Conservation (phyloP, 1,284 basidiomycete species). For the Puccinia horiana region DNA sequence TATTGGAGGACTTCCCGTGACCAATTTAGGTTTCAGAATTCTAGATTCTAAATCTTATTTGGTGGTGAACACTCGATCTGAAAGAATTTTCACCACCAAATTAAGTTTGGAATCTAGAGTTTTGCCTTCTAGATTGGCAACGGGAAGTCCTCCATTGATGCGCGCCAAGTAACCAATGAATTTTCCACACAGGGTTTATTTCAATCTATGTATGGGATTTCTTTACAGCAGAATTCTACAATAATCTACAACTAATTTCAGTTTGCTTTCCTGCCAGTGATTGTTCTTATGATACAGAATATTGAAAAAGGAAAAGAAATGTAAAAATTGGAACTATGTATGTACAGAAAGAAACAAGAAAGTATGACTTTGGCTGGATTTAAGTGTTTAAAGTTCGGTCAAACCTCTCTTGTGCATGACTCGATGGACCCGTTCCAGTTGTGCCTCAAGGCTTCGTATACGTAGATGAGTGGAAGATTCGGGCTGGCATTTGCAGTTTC, state of each 20-base stretch:
- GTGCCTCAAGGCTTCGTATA: constrained; percentile 34
- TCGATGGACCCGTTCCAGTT: constrained; percentile 24
- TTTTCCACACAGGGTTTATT: too few relatives aligned
- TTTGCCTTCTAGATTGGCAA: too few relatives aligned
- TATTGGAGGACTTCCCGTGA: too few relatives aligned
- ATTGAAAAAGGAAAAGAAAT: not conserved
- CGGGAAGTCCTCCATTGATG: too few relatives aligned
- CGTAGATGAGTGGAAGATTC: constrained; percentile 32
- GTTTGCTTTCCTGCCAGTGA: not conserved
- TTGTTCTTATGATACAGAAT: not conserved
- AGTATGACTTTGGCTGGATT: not conserved
- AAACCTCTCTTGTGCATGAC: constrained; percentile 45
- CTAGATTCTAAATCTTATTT: too few relatives aligned
- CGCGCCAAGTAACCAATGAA: too few relatives aligned
- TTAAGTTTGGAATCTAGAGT: too few relatives aligned
- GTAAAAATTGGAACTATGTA: not conserved
- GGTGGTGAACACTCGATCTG: too few relatives aligned
- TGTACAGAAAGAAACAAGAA: not conserved
- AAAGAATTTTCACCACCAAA: too few relatives aligned
- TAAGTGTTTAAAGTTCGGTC: constrained; percentile 26
- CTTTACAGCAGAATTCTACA: not conserved
- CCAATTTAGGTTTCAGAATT: too few relatives aligned
- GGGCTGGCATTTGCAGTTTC: constrained; percentile 18
- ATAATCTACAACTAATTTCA: not conserved
- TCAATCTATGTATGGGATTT: not conserved